These are phyloP conservation scores for Colletotrichum lindemuthianum DNA, from an alignment of 2,329 filamentous ascomycete species.

Conservation along the genomic window DNA sequence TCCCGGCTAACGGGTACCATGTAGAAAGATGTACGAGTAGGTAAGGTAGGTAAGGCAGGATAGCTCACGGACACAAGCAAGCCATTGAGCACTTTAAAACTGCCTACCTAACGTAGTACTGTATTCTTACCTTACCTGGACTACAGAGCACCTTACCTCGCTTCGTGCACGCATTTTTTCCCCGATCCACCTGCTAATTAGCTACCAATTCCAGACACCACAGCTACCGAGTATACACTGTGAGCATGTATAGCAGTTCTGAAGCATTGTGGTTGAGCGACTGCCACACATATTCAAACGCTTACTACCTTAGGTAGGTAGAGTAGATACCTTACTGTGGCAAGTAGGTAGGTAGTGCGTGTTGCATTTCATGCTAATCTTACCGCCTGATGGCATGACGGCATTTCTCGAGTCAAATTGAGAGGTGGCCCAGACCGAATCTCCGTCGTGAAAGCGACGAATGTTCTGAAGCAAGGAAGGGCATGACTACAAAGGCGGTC, in stretches of 20 bases:
- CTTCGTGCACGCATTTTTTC: too few relatives aligned
- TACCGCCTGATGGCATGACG: slow-evolving; percentile 1
- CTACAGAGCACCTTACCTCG: too few relatives aligned
- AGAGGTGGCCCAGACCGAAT: slow-evolving; percentile 21
- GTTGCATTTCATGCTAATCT: slow-evolving; percentile 18
- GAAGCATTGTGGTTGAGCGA: too few relatives aligned
- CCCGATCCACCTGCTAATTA: too few relatives aligned
- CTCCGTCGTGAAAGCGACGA: slow-evolving; percentile 32
- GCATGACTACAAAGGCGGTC: slow-evolving; percentile 26
- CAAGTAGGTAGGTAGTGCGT: not conserved
- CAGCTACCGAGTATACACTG: too few relatives aligned
- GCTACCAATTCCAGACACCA: too few relatives aligned
- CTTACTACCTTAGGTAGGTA: too few relatives aligned
- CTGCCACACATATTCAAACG: too few relatives aligned
- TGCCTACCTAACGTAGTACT: too few relatives aligned
- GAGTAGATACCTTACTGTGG: not conserved
- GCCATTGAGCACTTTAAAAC: too few relatives aligned
- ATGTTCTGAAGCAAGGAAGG: slow-evolving; percentile 21
- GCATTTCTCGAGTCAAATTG: slow-evolving; percentile 25
- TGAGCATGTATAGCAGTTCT: too few relatives aligned
- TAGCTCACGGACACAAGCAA: not conserved
- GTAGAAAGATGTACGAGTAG: not conserved
- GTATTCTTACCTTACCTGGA: too few relatives aligned
- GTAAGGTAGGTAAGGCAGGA: not conserved
- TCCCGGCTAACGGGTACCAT: slow-evolving; percentile 24